Evolutionary conservation across 2,329 filamentous ascomycete genomes (phyloP).

Genomic region (Cyphellophora attinorum): DNA sequence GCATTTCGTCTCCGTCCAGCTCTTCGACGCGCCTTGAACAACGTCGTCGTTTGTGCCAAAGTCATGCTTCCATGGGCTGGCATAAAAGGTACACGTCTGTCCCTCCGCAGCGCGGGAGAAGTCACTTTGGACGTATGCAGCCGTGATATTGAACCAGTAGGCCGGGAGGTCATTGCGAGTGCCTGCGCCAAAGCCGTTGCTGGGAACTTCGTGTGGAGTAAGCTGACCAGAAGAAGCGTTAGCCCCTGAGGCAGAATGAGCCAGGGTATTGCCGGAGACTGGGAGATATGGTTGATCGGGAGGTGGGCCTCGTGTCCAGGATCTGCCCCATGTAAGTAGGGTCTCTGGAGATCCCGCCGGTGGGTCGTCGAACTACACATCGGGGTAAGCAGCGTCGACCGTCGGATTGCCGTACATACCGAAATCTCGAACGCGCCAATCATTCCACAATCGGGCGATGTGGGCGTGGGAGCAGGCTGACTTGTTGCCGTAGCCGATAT

Average conservation of each 20-base stretch:
- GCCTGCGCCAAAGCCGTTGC: slow-evolving; percentile 38
- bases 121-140: slow-evolving; percentile 39
- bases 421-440: slow-evolving; percentile 11
- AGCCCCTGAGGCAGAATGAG: slow-evolving; percentile 17
- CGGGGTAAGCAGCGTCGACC: slow-evolving; percentile 1
- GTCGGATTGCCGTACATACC: slow-evolving; percentile 2
- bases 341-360: slow-evolving; percentile 19
- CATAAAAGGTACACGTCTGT: slow-evolving; percentile 30
- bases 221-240: slow-evolving; percentile 30
- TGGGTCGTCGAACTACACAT: slow-evolving; percentile 21
- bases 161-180: slow-evolving; percentile 30
- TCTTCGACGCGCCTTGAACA: slow-evolving; percentile 22
- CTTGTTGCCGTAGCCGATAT: neutral
- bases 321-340: slow-evolving; percentile 34
- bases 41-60: slow-evolving; percentile 22
- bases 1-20: too few relatives aligned
- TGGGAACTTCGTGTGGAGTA: slow-evolving; percentile 25
- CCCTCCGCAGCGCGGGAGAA: slow-evolving; percentile 25
- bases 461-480: slow-evolving; percentile 3
- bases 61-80: slow-evolving; percentile 37
- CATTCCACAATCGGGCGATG: slow-evolving; percentile 11
- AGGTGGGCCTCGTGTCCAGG: slow-evolving; percentile 39
- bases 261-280: slow-evolving; percentile 11
- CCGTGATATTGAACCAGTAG: slow-evolving; percentile 43
- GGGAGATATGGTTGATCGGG: slow-evolving; percentile 35